Percentiles rank a stretch among this genome's conserved stretches.
Evolutionary conservation across 2,329 filamentous ascomycete species (phyloP).

Genomic region (Arthroderma sp.): DNA sequence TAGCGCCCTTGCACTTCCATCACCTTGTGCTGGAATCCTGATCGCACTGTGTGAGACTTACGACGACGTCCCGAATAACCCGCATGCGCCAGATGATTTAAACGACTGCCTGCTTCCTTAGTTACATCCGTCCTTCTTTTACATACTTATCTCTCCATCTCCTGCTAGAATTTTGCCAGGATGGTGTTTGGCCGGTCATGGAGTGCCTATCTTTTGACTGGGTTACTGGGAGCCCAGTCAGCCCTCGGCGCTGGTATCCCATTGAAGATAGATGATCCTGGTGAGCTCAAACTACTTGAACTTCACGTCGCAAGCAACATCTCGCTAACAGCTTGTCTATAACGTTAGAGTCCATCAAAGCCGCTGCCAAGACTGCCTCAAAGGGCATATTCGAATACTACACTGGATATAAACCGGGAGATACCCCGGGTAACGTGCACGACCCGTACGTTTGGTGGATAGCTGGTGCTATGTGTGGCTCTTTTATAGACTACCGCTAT

Average conservation of each 20-base stretch:
- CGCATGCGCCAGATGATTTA: too few relatives aligned
- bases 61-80: too few relatives aligned
- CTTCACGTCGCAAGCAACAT: too few relatives aligned
- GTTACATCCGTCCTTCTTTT: conserved; percentile 1
- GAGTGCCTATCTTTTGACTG: background rate
- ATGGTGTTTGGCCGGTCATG: too few relatives aligned
- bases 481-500: conserved; percentile 69
- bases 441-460: conserved; percentile 28
- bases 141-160: background rate
- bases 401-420: conserved; percentile 20
- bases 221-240: conserved; percentile 14
- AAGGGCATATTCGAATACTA: conserved; percentile 25
- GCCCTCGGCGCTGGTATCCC: background rate
- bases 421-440: conserved; percentile 21
- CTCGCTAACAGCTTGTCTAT: background rate
- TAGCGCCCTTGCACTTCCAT: too few relatives aligned
- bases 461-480: conserved; percentile 26
- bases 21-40: too few relatives aligned
- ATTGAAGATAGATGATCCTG: too few relatives aligned
- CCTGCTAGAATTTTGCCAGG: background rate
- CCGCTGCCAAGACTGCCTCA: conserved; percentile 20
- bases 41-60: too few relatives aligned
- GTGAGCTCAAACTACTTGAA: too few relatives aligned
- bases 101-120: too few relatives aligned
- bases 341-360: conserved; percentile 23